Conservation (phyloP, 148 eudicot species). For the Fagopyrum homotropicum region DNA sequence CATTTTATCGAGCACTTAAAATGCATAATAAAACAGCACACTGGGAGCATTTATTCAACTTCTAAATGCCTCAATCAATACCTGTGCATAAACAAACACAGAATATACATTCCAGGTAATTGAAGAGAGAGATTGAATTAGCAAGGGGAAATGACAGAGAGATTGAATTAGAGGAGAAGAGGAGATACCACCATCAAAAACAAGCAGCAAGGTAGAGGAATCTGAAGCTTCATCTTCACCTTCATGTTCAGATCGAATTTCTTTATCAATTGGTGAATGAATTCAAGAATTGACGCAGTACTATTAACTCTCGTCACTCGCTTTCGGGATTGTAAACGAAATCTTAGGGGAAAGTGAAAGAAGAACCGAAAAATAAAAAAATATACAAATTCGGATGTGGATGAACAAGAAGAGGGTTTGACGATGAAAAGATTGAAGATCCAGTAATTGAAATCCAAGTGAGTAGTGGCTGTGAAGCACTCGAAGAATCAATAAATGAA, state of each 20-base stretch:
- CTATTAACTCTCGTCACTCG: not conserved
- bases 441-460: not conserved
- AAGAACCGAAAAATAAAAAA: not conserved
- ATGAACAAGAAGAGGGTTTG: not conserved
- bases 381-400: not conserved
- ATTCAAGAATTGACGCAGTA: not conserved
- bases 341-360: not conserved
- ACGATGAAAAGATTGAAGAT: constrained; percentile 3
- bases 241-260: constrained; percentile 10
- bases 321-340: not conserved
- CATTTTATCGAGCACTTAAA: too few relatives aligned
- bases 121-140: too few relatives aligned
- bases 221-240: constrained; percentile 35
- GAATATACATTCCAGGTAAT: too few relatives aligned
- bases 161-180: constrained; percentile 36
- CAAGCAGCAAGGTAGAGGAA: constrained; percentile 41
- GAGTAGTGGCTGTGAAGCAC: not conserved
- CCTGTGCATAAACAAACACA: too few relatives aligned
- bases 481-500: too few relatives aligned
- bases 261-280: not conserved
- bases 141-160: too few relatives aligned
- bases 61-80: too few relatives aligned
- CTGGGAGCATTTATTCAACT: too few relatives aligned
- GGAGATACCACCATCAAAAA: constrained; percentile 71
- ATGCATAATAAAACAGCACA: too few relatives aligned